phyloP scores from a whole-genome alignment of 2,329 filamentous ascomycete species.

The Aureobasidium sp. region DNA sequence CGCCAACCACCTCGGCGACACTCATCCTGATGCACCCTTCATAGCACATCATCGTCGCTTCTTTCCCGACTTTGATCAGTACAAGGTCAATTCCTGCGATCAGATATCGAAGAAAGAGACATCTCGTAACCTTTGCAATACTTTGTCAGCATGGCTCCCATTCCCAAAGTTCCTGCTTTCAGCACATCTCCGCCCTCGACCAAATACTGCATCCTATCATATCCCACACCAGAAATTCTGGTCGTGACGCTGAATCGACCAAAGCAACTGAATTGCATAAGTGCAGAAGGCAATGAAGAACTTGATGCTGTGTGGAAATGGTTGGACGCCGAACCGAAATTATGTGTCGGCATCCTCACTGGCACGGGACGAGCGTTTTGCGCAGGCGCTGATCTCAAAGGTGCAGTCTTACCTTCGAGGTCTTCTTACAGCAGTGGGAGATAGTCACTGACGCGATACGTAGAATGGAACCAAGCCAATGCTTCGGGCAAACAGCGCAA shows the following conservation, averaged over 20 bases:
- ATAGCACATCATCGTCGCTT: no score
- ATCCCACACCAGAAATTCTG: slow-evolving; percentile 27
- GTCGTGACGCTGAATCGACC: slow-evolving; percentile 31
- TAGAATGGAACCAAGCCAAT: slow-evolving; percentile 31
- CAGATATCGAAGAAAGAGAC: no score
- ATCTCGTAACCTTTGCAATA: no score
- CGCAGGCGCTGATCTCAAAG: slow-evolving; percentile 33
- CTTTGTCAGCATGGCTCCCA: background rate
- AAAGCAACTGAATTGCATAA: slow-evolving; percentile 32
- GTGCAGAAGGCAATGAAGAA: slow-evolving; percentile 27
- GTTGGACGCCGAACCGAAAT: slow-evolving; percentile 29
- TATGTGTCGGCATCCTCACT: slow-evolving; percentile 30
- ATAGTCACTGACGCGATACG: background rate
- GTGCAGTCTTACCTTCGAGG: slow-evolving; percentile 19
- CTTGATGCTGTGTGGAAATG: slow-evolving; percentile 28
- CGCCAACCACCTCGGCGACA: slow-evolving; percentile 3
- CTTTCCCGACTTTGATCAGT: background rate
- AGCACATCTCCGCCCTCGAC: slow-evolving; percentile 17
- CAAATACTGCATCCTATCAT: slow-evolving; percentile 27
- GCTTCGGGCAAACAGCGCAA: slow-evolving; percentile 21
- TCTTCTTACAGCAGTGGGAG: background rate
- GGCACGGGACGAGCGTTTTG: slow-evolving; percentile 32
- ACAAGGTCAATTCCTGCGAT: background rate
- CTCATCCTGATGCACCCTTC: no score
- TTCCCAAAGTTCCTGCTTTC: no score